These are phyloP conservation scores for Adansonia grandidieri DNA, from an alignment of 441 rosid genomes.

Conservation along the genomic window DNA sequence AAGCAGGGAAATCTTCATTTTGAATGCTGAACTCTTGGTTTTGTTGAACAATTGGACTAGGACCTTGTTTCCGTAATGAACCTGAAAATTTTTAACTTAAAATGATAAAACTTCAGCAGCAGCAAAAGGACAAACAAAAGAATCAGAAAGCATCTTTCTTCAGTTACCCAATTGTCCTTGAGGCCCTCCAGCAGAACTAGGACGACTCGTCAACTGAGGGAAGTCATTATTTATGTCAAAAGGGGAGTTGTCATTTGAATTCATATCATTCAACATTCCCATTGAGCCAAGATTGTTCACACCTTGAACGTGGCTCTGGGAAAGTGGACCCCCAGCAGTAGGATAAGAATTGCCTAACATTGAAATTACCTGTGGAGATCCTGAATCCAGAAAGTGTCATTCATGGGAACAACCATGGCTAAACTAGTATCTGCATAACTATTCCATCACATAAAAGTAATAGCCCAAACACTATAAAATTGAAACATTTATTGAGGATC, in stretches of 20 bases:
- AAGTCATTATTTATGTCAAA: constrained; percentile 94
- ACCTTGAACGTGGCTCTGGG: constrained; percentile 86
- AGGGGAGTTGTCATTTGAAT: constrained; percentile 77
- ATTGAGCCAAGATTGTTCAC: constrained; percentile 82
- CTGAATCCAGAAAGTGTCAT: constrained; percentile 54
- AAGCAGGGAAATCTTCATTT: constrained; percentile 99
- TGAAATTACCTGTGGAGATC: constrained; percentile 87
- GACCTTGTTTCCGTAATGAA: constrained; percentile 84
- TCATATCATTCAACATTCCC: constrained; percentile 89
- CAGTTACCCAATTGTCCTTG: constrained; percentile 90
- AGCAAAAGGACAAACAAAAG: constrained; percentile 13
- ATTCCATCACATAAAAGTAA: background rate
- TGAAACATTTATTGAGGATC: background rate
- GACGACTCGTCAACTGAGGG: constrained; percentile 89
- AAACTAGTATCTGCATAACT: constrained; percentile 13
- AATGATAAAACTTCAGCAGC: constrained; percentile 29
- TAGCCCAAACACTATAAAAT: background rate
- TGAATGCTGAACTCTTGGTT: constrained; percentile 99
- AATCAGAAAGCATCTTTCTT: constrained; percentile 23
- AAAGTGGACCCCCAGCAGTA: constrained; percentile 75
- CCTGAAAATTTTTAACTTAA: constrained; percentile 49
- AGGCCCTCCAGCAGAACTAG: constrained; percentile 91
- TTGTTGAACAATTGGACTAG: constrained; percentile 90
- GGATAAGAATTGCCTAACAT: constrained; percentile 83
- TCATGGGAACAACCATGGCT: constrained; percentile 21